A percentile compares a stretch with the other conserved stretches of the same genome.
These are phyloP conservation scores for Fusarium albosuccineum DNA, from an alignment of 2,329 filamentous ascomycete genomes.

Conservation along the genomic window DNA sequence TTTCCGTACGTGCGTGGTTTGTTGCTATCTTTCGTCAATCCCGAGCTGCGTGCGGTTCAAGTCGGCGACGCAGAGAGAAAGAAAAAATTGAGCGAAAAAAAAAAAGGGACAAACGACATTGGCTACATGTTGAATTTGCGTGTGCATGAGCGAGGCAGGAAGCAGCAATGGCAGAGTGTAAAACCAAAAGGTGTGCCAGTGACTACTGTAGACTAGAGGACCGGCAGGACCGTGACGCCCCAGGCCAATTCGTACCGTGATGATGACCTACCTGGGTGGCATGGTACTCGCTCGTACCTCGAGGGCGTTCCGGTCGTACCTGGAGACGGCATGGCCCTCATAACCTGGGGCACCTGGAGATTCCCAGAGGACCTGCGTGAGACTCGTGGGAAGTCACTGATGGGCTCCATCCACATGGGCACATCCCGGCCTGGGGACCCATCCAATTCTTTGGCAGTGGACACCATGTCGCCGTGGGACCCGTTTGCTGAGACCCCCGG, in stretches of 20 bases:
- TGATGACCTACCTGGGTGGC: conserved; percentile 2
- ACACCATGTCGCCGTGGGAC: conserved; percentile 37
- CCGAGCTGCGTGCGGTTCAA: conserved; percentile 33
- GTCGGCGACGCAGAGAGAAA: conserved; percentile 28
- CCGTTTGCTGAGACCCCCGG: conserved; percentile 40
- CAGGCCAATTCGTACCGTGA: conserved; percentile 46
- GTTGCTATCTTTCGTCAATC: conserved; percentile 27
- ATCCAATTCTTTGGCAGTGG: conserved; percentile 36
- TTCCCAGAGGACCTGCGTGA: conserved; percentile 40
- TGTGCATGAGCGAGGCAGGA: conserved; percentile 25
- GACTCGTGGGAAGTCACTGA: conserved; percentile 40
- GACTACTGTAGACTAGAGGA: conserved; percentile 25
- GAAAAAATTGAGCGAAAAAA: conserved; percentile 24
- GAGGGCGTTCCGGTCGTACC: conserved; percentile 43
- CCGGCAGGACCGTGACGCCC: conserved; percentile 42
- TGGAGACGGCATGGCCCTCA: conserved; percentile 37
- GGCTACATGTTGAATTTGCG: conserved; percentile 11
- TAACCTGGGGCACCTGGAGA: conserved; percentile 42
- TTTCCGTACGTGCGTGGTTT: conserved; percentile 23
- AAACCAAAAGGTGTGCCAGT: conserved; percentile 27
- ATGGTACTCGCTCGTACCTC: conserved; percentile 42
- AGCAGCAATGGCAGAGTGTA: conserved; percentile 27
- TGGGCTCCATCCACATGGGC: conserved; percentile 31
- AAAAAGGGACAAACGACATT: conserved; percentile 26
- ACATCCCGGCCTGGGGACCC: conserved; percentile 39